A percentile compares a stretch with the other conserved stretches of the same genome.
Conservation (phyloP, 176 grass and related monocot species). For the Oryza glumipatula region DNA sequence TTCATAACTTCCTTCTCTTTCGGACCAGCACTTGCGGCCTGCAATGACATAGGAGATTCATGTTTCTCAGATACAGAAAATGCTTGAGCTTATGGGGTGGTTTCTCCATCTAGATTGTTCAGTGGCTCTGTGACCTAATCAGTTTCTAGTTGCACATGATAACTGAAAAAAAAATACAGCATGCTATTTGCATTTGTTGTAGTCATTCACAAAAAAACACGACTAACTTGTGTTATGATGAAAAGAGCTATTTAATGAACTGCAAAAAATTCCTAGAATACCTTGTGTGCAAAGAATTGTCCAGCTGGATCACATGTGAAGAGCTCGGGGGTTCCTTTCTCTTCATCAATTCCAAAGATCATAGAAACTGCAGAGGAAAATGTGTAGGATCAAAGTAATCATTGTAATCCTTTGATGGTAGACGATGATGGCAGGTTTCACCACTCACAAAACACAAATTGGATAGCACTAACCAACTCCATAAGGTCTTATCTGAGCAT, state of each 20-base stretch:
- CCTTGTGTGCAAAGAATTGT: conserved; percentile 61
- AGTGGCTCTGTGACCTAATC: not conserved
- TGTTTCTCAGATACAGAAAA: not conserved
- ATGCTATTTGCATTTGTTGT: not conserved
- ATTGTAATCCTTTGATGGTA: not conserved
- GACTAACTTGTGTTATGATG: conserved; percentile 7
- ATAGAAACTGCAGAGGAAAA: conserved; percentile 47
- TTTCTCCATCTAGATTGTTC: conserved; percentile 16
- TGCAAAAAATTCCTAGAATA: conserved; percentile 23
- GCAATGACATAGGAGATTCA: not conserved
- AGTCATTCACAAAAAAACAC: not conserved
- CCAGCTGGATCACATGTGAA: conserved; percentile 71
- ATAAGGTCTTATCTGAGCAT: conserved; percentile 55
- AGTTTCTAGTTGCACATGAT: not conserved
- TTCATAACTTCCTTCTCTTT: conserved; percentile 55
- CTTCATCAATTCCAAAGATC: conserved; percentile 72
- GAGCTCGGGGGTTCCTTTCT: conserved; percentile 59
- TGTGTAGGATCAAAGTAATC: not conserved
- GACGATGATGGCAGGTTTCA: not conserved
- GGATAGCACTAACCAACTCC: conserved; percentile 60
- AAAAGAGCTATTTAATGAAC: not conserved
- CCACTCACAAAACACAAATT: not conserved
- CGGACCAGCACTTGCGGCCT: conserved; percentile 60
- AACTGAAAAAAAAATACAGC: not conserved
- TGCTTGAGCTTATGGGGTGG: not conserved